phyloP scores from a whole-genome alignment of 2,329 filamentous ascomycete genomes.

The Scleromitrula shiraiana region DNA sequence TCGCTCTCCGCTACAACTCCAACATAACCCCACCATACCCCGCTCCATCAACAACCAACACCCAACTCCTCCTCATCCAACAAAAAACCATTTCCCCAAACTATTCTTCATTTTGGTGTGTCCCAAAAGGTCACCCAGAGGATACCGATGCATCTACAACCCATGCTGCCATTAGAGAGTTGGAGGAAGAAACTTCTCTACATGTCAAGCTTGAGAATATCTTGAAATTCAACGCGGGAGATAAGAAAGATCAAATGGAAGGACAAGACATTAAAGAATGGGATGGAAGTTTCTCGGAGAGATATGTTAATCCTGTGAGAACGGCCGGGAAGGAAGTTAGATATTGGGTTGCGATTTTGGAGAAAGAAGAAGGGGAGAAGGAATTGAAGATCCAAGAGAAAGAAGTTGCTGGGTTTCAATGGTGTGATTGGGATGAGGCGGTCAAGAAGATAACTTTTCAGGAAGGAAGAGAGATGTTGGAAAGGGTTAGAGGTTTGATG shows the following conservation, averaged over 20 bases:
- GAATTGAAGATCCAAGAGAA: conserved; percentile 15
- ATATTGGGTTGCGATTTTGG: conserved; percentile 12
- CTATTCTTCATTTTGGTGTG: conserved; percentile 12
- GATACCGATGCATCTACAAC: background rate
- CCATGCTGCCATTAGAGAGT: conserved; percentile 14
- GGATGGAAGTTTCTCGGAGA: conserved; percentile 8
- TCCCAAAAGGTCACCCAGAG: conserved; percentile 20
- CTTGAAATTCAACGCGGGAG: background rate
- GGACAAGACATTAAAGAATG: conserved; percentile 2
- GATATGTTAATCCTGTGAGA: conserved; percentile 12
- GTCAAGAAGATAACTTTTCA: conserved; percentile 9
- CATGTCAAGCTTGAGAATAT: conserved; percentile 1
- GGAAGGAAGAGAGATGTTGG: conserved; percentile 13
- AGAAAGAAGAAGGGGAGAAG: conserved; percentile 3
- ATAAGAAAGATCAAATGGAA: background rate
- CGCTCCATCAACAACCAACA: conserved; percentile 8
- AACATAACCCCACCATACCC: background rate
- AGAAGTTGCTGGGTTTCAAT: conserved; percentile 15
- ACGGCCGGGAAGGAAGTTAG: conserved; percentile 16
- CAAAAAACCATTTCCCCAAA: conserved; percentile 10
- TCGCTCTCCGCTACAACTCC: conserved; percentile 12
- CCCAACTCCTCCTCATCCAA: conserved; percentile 16
- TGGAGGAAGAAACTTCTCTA: conserved; percentile 16
- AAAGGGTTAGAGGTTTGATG: background rate
- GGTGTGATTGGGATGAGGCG: conserved; percentile 16